Conservation (phyloP, 768 basidiomycete genomes). For the Suillus subaureus region DNA sequence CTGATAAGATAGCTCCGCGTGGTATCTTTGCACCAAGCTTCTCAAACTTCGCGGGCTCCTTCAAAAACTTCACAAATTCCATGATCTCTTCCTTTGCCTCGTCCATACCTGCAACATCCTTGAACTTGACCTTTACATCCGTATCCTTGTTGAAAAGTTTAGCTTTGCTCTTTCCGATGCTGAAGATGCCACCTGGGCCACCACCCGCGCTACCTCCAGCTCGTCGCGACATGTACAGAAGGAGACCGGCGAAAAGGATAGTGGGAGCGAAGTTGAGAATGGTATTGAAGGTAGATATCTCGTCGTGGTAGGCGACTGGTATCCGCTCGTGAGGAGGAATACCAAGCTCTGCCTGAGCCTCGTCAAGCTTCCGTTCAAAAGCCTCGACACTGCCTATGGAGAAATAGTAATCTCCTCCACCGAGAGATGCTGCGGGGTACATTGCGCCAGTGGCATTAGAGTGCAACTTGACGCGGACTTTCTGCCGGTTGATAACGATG, state of each 20-base stretch:
- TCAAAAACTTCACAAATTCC: constrained; percentile 99
- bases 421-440: constrained; percentile 60
- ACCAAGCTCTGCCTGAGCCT: constrained; percentile 89
- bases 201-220: constrained; percentile 61
- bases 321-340: constrained; percentile 93
- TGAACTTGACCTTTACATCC: constrained; percentile 90
- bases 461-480: constrained; percentile 91
- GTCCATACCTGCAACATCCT: constrained; percentile 99
- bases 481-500: constrained; percentile 86
- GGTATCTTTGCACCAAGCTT: constrained; percentile 98
- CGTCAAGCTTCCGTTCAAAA: constrained; percentile 93
- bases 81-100: constrained; percentile 99
- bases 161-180: constrained; percentile 93
- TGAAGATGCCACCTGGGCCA: constrained; percentile 90
- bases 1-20: constrained; percentile 91
- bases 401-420: constrained; percentile 81
- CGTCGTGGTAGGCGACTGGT: constrained; percentile 96
- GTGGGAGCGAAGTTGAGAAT: constrained; percentile 95
- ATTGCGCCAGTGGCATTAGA: constrained; percentile 83
- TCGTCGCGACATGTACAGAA: constrained; percentile 84
- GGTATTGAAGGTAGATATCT: constrained; percentile 82
- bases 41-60: constrained; percentile 93
- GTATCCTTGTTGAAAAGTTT: constrained; percentile 97
- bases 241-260: constrained; percentile 83
- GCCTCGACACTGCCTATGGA: constrained; percentile 97